Evolutionary conservation across 2,329 filamentous ascomycete species (phyloP).

Genomic region (Cladosporium oxysporum): DNA sequence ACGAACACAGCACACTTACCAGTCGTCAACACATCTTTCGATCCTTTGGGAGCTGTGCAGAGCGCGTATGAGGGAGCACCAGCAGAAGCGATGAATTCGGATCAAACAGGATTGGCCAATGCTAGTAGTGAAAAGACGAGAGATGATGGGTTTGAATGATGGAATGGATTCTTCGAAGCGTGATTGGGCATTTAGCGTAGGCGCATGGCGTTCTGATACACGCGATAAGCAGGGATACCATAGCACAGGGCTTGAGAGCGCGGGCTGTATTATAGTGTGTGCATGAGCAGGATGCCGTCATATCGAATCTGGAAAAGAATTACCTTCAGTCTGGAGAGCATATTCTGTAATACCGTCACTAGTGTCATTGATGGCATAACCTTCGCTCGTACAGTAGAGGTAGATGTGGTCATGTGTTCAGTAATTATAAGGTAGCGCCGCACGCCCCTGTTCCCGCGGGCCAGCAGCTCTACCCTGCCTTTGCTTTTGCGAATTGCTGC

Average conservation of each 20-base stretch:
- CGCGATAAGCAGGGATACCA: constrained; percentile 10
- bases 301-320: not conserved
- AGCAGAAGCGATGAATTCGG: constrained; percentile 26
- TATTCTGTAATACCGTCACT: not conserved
- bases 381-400: not conserved
- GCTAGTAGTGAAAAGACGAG: constrained; percentile 28
- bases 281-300: not conserved
- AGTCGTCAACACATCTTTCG: constrained; percentile 29
- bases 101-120: constrained; percentile 20
- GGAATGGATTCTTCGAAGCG: not conserved
- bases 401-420: not conserved
- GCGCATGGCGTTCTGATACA: constrained; percentile 18
- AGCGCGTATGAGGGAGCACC: constrained; percentile 28
- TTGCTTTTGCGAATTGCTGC: not conserved
- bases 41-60: constrained; percentile 37
- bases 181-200: constrained; percentile 18
- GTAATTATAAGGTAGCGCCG: no score
- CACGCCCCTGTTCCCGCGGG: not conserved
- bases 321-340: not conserved
- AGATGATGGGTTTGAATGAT: constrained; percentile 37
- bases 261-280: constrained; percentile 16
- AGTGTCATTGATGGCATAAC: not conserved
- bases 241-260: constrained; percentile 12
- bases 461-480: not conserved
- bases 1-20: constrained; percentile 28